A percentile compares a stretch with the other conserved stretches of the same genome.
Evolutionary conservation across 768 basidiomycete genomes (phyloP).

Genomic region (Lyophyllum decastes): DNA sequence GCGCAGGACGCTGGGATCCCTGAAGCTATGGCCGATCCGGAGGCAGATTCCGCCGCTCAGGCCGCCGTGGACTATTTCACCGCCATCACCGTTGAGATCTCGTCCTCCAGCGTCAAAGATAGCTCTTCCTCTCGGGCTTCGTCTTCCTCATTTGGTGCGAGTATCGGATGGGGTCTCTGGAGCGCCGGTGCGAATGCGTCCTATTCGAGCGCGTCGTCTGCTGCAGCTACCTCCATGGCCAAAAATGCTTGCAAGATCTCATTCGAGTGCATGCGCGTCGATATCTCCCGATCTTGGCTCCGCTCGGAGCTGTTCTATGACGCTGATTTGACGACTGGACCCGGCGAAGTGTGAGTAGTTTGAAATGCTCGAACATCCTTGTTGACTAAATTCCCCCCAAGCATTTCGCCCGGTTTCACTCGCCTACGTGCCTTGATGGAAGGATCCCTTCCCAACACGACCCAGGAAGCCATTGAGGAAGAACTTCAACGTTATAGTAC

Average conservation of each 20-base stretch:
- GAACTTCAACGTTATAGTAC: conserved; percentile 1
- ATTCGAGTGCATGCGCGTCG: conserved; percentile 10
- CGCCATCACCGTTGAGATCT: conserved; percentile 1
- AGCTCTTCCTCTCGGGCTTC: neutral
- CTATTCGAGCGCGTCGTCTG: neutral
- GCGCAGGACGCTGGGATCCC: neutral
- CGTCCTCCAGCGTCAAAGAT: neutral
- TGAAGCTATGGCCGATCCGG: neutral
- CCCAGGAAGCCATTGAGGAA: neutral
- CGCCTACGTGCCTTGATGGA: neutral
- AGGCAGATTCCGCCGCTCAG: neutral
- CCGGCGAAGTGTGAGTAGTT: neutral
- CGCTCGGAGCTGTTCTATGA: conserved; percentile 4
- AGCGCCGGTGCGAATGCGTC: neutral
- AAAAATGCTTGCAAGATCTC: neutral
- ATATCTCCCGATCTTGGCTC: neutral
- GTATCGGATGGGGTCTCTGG: conserved; percentile 2
- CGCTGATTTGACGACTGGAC: neutral
- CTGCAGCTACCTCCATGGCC: neutral
- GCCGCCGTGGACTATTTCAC: neutral
- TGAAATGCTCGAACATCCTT: neutral
- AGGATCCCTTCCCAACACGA: neutral
- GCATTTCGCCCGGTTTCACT: conserved; percentile 3
- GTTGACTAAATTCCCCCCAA: neutral
- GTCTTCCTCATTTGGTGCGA: neutral